Percentiles rank a stretch among this genome's conserved stretches.
Conservation (phyloP, 345 rosid species). For the Clarkia xantiana region DNA sequence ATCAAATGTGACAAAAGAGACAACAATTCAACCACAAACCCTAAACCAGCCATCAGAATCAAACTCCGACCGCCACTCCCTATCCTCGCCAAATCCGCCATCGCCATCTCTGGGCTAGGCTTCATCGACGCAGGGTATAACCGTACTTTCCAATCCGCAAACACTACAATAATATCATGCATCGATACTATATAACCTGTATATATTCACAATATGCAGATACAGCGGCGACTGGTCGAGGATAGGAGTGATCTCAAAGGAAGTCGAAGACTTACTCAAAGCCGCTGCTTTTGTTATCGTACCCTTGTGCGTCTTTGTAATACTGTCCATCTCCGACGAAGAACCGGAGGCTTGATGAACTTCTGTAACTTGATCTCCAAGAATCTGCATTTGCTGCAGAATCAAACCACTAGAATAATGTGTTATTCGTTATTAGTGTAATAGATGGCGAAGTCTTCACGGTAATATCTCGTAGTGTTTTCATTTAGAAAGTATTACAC, state of each 20-base stretch:
- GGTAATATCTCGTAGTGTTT: no score
- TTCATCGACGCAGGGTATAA: slow-evolving; percentile 72
- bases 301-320: slow-evolving; percentile 48
- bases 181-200: no score
- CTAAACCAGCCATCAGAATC: neutral
- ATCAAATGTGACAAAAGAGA: slow-evolving; percentile 11
- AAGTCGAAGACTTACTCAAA: slow-evolving; percentile 50
- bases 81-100: slow-evolving; percentile 22
- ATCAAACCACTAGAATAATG: no score
- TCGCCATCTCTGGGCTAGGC: slow-evolving; percentile 45
- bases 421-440: no score
- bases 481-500: no score
- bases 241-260: slow-evolving; percentile 65
- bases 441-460: no score
- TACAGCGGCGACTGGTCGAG: slow-evolving; percentile 96
- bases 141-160: neutral
- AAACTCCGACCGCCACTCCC: slow-evolving; percentile 6
- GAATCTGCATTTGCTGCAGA: neutral
- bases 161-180: neutral
- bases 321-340: slow-evolving; percentile 24
- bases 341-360: slow-evolving; percentile 19
- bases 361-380: neutral
- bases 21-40: slow-evolving; percentile 8
- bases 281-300: slow-evolving; percentile 50
- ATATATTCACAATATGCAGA: slow-evolving; percentile 14